Conservation (phyloP, 495 filamentous ascomycete genomes). For the Neurospora pannonica region DNA sequence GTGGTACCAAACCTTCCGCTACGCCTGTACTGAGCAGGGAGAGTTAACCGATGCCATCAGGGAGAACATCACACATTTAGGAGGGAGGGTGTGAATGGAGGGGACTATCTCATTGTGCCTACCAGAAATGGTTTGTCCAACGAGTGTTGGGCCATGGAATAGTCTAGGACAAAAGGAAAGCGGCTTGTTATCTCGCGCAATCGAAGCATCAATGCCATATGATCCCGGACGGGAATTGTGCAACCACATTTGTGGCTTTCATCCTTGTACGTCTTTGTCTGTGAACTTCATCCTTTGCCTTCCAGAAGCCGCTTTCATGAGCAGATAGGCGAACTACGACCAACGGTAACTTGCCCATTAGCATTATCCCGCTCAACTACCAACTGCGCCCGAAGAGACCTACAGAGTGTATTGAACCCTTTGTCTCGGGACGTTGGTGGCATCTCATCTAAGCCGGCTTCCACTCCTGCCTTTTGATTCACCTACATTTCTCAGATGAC, state of each 20-base stretch:
- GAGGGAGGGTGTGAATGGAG: conserved; percentile 32
- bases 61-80: conserved; percentile 45
- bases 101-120: not conserved
- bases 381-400: not conserved
- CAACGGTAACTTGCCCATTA: not conserved
- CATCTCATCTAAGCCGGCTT: not conserved
- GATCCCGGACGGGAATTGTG: not conserved
- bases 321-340: not conserved
- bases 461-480: not conserved
- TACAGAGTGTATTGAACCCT: not conserved
- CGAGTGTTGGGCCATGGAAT: not conserved
- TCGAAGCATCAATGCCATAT: not conserved
- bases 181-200: not conserved
- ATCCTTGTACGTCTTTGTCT: not conserved
- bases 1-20: conserved; percentile 40
- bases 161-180: not conserved
- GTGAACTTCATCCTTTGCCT: not conserved
- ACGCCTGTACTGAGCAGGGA: conserved; percentile 42
- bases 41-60: conserved; percentile 34
- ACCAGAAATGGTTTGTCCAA: not conserved
- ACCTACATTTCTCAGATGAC: not conserved
- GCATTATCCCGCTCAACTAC: not conserved
- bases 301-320: not conserved
- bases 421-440: not conserved
- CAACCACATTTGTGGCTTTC: not conserved